Percentiles rank a stretch among this genome's conserved stretches.
These are phyloP conservation scores for Candolleomyces aberdarensis DNA, from an alignment of 768 basidiomycete genomes.

Conservation along the genomic window DNA sequence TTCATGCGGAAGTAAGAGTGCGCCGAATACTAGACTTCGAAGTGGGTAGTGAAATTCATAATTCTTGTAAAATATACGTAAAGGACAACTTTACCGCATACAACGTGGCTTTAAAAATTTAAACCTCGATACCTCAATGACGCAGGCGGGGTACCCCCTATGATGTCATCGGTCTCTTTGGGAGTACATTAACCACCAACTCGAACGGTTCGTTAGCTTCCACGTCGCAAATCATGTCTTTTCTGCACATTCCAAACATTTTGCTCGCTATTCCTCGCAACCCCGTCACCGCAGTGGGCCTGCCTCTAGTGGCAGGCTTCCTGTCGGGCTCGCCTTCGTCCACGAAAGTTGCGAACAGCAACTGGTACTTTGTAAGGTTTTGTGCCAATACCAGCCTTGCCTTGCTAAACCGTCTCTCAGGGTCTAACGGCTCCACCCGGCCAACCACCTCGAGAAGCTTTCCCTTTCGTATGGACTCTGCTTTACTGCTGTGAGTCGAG, in stretches of 20 bases:
- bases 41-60: too few species aligned
- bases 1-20: not conserved
- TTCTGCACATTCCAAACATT: constrained; percentile 43
- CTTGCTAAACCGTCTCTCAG: constrained; percentile 23
- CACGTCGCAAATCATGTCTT: constrained; percentile 16
- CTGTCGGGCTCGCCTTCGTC: constrained; percentile 47
- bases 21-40: too few species aligned
- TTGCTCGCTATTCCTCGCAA: constrained; percentile 54
- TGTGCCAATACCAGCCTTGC: too few species aligned
- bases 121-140: constrained; percentile 12
- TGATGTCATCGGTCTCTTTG: constrained; percentile 17
- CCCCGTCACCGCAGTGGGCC: constrained; percentile 54
- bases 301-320: constrained; percentile 55
- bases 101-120: too few species aligned
- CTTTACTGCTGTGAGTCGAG: constrained; percentile 37
- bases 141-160: constrained; percentile 1
- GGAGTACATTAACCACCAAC: not conserved
- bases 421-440: constrained; percentile 48
- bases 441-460: constrained; percentile 48
- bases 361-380: constrained; percentile 56
- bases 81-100: too few species aligned
- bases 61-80: too few species aligned
- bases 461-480: constrained; percentile 57
- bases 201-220: not conserved
- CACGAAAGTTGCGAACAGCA: constrained; percentile 41